Conservation (phyloP, 257 asterid species). For the Eustoma russellianum region DNA sequence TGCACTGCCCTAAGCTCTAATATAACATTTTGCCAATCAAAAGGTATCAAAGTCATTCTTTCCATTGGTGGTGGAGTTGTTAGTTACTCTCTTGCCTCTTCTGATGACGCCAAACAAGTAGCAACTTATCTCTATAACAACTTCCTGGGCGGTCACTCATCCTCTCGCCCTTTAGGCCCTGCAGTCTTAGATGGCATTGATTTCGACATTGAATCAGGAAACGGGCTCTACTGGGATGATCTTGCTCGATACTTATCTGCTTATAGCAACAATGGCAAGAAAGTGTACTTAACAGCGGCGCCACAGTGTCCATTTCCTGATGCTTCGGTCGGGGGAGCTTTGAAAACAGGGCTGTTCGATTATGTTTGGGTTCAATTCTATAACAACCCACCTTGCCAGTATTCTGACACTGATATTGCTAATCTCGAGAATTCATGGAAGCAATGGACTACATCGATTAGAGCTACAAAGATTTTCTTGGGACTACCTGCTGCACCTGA, state of each 20-base stretch:
- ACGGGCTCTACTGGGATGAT: slow-evolving; percentile 7
- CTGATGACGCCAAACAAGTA: slow-evolving; percentile 37
- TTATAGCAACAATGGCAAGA: slow-evolving; percentile 10
- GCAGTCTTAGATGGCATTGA: slow-evolving; percentile 51
- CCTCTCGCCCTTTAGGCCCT: slow-evolving; percentile 34
- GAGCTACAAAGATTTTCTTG: slow-evolving; percentile 34
- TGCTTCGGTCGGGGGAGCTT: slow-evolving; percentile 19
- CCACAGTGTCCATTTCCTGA: slow-evolving; percentile 52
- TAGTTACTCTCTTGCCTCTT: slow-evolving; percentile 32
- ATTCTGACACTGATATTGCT: neutral
- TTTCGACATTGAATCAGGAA: slow-evolving; percentile 45
- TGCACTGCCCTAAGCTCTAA: slow-evolving; percentile 17
- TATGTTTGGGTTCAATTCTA: slow-evolving; percentile 33
- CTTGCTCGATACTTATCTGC: slow-evolving; percentile 7
- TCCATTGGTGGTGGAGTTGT: slow-evolving; percentile 35
- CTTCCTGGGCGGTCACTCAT: slow-evolving; percentile 40
- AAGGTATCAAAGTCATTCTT: slow-evolving; percentile 16
- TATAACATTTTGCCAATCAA: slow-evolving; percentile 17
- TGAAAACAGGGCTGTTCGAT: slow-evolving; percentile 31
- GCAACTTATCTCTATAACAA: slow-evolving; percentile 45
- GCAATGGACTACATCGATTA: slow-evolving; percentile 31
- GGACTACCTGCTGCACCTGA: slow-evolving; percentile 47
- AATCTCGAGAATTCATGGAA: slow-evolving; percentile 20
- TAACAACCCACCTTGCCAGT: slow-evolving; percentile 49
- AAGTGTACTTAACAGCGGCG: slow-evolving; percentile 38